These are phyloP conservation scores for Silene vulgaris DNA, from an alignment of 179 eudicot genomes.

Conservation along the genomic window DNA sequence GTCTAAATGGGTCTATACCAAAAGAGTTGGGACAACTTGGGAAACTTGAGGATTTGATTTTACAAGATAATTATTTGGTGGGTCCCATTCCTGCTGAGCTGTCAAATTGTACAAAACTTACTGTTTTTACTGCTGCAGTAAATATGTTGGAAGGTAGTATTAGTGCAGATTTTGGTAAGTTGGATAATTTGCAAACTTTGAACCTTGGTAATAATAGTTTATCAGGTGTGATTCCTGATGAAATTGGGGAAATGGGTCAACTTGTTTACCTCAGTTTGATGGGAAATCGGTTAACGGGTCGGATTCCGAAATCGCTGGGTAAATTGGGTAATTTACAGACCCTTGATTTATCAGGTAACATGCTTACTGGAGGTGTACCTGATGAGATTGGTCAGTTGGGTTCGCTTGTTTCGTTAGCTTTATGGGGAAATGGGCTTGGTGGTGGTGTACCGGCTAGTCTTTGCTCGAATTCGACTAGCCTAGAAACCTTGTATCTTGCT, in stretches of 20 bases:
- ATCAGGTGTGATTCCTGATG: constrained; percentile 56
- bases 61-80: constrained; percentile 60
- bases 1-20: constrained; percentile 57
- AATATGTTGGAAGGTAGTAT: constrained; percentile 65
- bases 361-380: constrained; percentile 69
- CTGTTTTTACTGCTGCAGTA: constrained; percentile 50
- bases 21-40: constrained; percentile 47
- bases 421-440: constrained; percentile 54
- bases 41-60: constrained; percentile 41
- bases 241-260: constrained; percentile 55
- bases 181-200: constrained; percentile 45
- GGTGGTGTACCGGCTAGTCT: constrained; percentile 53
- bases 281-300: constrained; percentile 70
- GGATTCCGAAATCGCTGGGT: constrained; percentile 50
- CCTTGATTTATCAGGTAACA: constrained; percentile 73
- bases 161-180: constrained; percentile 45
- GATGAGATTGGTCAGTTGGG: constrained; percentile 60
- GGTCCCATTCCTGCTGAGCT: constrained; percentile 69
- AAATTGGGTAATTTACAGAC: constrained; percentile 46
- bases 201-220: constrained; percentile 74
- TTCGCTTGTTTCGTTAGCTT: constrained; percentile 49
- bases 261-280: constrained; percentile 67
- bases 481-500: constrained; percentile 52
- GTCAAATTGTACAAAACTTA: constrained; percentile 55
- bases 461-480: constrained; percentile 62